Base-by-base conservation (phyloP, 345 rosid species). In the Brassica incana region DNA sequence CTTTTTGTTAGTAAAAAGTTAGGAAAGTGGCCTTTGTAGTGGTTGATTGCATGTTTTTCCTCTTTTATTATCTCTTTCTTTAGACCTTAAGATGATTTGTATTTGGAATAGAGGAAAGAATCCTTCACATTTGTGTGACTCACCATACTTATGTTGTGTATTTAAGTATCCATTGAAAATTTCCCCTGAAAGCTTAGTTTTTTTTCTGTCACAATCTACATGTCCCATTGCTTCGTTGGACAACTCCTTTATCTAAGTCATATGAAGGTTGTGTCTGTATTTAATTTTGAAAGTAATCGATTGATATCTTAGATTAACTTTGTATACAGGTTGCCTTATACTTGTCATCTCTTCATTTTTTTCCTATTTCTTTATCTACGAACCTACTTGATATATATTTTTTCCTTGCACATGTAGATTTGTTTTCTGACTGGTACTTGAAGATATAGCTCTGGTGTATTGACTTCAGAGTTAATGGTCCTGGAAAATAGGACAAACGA, bases 1-100 rank as follows among this genome's bases (percentile, higher is more conserved):
- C 68, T 38, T 80, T 80, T 75, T 75, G 64, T 64, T 64, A 29
- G 54, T 20, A 74, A 68, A 77, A 73, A 25, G 67, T 63, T 35
- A 20, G 75, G 20, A 80, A 77, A 72, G 83, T 67, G 73, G 27
- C 66, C 16, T 62, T 36, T 33, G 73, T 67, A 67, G 83, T 72
- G 76, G 74, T 73, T 76, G 81, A 78, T 78, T 81, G 71, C 77
- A 54, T 77, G 67, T 73, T 71, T 64, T 83, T 65, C 35, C 71
- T 71, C 77, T 69, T 69, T 75, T 64, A 33, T 33, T 33, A 43
- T 43, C 50, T 43, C 50, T 43, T 43, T 43, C 4, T 43, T 43
- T 43, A 43, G 50, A 43, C 14, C 50, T 10, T 14, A 43, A 43
- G 50, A 43, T 43, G 50, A 43, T 43, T 43, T 43, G 14, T 43